phyloP scores from a whole-genome alignment of 78 protist species.

The Fonticula alba region DNA sequence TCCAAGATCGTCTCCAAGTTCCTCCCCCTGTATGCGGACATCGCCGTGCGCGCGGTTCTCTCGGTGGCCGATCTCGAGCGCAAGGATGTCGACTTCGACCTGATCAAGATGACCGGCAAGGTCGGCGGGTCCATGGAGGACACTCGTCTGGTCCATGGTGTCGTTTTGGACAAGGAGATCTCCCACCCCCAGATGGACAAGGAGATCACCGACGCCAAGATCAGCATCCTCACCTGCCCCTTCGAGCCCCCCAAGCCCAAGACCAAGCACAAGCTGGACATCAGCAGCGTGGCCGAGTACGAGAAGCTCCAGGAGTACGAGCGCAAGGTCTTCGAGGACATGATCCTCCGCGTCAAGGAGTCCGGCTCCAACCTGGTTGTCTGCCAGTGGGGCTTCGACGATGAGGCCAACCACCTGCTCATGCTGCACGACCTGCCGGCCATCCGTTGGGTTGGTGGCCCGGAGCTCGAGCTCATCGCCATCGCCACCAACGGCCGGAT shows the following conservation, averaged over 20 bases:
- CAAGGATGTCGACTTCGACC: slow-evolving; percentile 92
- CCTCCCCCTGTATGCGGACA: slow-evolving; percentile 74
- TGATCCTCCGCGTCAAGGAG: slow-evolving; percentile 72
- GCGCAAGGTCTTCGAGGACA: slow-evolving; percentile 63
- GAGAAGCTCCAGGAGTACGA: slow-evolving; percentile 63
- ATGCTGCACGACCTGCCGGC: slow-evolving; percentile 91
- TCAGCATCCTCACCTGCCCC: slow-evolving; percentile 94
- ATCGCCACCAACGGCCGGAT: slow-evolving; percentile 99
- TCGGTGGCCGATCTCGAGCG: slow-evolving; percentile 91
- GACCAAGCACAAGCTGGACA: slow-evolving; percentile 78
- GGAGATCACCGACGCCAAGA: slow-evolving; percentile 63
- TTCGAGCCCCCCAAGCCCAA: slow-evolving; percentile 99
- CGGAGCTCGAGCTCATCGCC: slow-evolving; percentile 95
- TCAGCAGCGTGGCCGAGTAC: slow-evolving; percentile 61
- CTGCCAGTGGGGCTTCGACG: slow-evolving; percentile 99
- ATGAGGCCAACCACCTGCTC: slow-evolving; percentile 98
- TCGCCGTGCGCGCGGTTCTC: slow-evolving; percentile 90
- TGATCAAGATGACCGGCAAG: slow-evolving; percentile 80
- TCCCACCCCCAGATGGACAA: slow-evolving; percentile 82
- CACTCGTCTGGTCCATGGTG: slow-evolving; percentile 82
- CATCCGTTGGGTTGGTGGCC: slow-evolving; percentile 98
- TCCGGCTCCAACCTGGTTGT: slow-evolving; percentile 84
- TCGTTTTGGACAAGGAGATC: slow-evolving; percentile 90
- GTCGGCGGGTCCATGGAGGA: slow-evolving; percentile 94
- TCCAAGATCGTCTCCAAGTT: slow-evolving; percentile 83